Percentiles rank a stretch among this genome's conserved stretches.
Evolutionary conservation across 352 stramenopile genomes (phyloP).

Genomic region (Globisporangium echinulatum): DNA sequence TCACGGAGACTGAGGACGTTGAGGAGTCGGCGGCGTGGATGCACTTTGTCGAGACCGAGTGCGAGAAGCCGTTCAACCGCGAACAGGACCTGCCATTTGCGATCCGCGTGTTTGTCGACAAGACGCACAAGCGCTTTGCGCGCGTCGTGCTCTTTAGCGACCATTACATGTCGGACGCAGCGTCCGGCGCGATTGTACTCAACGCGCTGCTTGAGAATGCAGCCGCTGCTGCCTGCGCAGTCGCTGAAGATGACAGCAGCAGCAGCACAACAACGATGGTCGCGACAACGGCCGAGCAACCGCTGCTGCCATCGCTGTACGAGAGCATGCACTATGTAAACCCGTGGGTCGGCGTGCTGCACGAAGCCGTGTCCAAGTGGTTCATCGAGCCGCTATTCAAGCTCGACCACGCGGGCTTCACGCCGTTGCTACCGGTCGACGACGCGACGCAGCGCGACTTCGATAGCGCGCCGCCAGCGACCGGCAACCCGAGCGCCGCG

Average conservation of each 20-base stretch:
- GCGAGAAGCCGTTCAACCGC: slow-evolving; percentile 32
- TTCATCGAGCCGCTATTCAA: slow-evolving; percentile 54
- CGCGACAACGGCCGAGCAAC: background rate
- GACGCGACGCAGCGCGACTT: slow-evolving; percentile 37
- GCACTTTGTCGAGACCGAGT: slow-evolving; percentile 37
- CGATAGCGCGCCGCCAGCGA: slow-evolving; percentile 16
- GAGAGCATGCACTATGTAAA: slow-evolving; percentile 54
- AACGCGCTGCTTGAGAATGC: slow-evolving; percentile 41
- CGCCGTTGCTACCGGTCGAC: slow-evolving; percentile 32
- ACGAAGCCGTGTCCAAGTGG: slow-evolving; percentile 58
- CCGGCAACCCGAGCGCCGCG: slow-evolving; percentile 37
- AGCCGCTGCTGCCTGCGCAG: slow-evolving; percentile 2
- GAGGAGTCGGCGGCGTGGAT: slow-evolving; percentile 34
- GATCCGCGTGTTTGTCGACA: slow-evolving; percentile 35
- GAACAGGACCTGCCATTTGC: slow-evolving; percentile 42
- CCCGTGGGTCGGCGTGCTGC: slow-evolving; percentile 35
- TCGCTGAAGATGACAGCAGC: background rate
- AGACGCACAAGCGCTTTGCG: slow-evolving; percentile 22
- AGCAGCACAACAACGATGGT: background rate
- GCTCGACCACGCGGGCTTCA: slow-evolving; percentile 46
- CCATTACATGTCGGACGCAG: slow-evolving; percentile 57
- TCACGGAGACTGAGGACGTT: slow-evolving; percentile 29
- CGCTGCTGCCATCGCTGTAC: slow-evolving; percentile 43
- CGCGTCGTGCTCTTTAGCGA: slow-evolving; percentile 45
- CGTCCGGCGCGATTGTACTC: slow-evolving; percentile 35